phyloP scores from a whole-genome alignment of 805 yeast species.

The Cyberlindnera nakhonratchasimensis region DNA sequence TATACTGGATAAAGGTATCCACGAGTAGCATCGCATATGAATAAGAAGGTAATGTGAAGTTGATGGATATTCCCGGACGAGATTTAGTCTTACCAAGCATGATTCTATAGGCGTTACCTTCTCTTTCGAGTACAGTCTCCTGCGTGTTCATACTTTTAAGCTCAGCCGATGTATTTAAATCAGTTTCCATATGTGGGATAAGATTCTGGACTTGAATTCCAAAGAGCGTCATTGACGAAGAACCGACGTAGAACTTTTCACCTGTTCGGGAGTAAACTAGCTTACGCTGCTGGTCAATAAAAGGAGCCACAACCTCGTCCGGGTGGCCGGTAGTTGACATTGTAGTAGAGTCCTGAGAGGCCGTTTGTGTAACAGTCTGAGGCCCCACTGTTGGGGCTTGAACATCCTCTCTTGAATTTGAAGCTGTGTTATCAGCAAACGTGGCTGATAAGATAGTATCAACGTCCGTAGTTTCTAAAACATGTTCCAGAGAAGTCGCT shows the following conservation, averaged over 20 bases:
- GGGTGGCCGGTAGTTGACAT: not conserved
- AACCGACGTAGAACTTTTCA: conserved; percentile 71
- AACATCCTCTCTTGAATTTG: conserved; percentile 17
- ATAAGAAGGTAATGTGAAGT: conserved; percentile 71
- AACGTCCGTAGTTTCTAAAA: conserved; percentile 24
- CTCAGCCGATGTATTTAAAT: conserved; percentile 24
- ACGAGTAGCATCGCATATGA: conserved; percentile 72
- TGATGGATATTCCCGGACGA: conserved; percentile 64
- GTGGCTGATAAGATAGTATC: conserved; percentile 27
- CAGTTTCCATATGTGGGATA: conserved; percentile 32
- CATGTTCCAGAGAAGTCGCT: conserved; percentile 14
- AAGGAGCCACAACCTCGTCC: conserved; percentile 58
- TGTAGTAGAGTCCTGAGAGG: too few species aligned
- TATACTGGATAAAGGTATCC: conserved; percentile 73
- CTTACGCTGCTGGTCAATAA: conserved; percentile 67
- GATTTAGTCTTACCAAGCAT: conserved; percentile 65
- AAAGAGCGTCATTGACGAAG: conserved; percentile 78
- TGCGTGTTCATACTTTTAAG: conserved; percentile 23
- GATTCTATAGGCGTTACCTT: conserved; percentile 73
- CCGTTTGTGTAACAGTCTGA: too few species aligned
- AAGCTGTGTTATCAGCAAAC: conserved; percentile 25
- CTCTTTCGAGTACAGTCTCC: conserved; percentile 65
- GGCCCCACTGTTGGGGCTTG: conserved; percentile 1
- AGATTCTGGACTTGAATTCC: conserved; percentile 73
- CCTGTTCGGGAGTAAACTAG: conserved; percentile 73